phyloP scores from a whole-genome alignment of 352 stramenopile genomes.

The Aphanomyces stellatus region DNA sequence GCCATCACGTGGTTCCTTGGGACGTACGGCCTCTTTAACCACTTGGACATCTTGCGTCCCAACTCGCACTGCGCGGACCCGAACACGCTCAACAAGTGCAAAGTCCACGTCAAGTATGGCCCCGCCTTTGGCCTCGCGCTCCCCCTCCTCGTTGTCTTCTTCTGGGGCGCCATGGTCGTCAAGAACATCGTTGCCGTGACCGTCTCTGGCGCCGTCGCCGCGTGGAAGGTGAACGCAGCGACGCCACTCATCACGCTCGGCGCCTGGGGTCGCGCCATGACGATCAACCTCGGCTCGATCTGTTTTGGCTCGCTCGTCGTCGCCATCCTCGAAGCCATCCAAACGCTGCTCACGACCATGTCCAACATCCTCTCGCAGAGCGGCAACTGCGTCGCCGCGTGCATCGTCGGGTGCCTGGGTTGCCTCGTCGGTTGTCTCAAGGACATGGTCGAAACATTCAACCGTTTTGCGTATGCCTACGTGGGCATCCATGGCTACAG shows the following conservation, averaged over 20 bases:
- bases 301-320: slow-evolving; percentile 90
- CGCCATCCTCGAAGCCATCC: slow-evolving; percentile 78
- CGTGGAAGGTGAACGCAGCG: slow-evolving; percentile 81
- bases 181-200: slow-evolving; percentile 89
- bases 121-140: slow-evolving; percentile 62
- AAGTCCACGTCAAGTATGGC: slow-evolving; percentile 36
- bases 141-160: slow-evolving; percentile 88
- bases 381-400: slow-evolving; percentile 70
- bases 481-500: slow-evolving; percentile 82
- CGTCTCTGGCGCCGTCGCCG: slow-evolving; percentile 83
- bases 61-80: slow-evolving; percentile 31
- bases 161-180: slow-evolving; percentile 84
- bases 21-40: slow-evolving; percentile 72
- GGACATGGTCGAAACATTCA: slow-evolving; percentile 84
- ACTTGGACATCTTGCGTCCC: slow-evolving; percentile 47
- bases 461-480: slow-evolving; percentile 84
- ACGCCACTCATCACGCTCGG: slow-evolving; percentile 64
- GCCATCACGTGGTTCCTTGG: slow-evolving; percentile 77
- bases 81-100: slow-evolving; percentile 38
- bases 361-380: slow-evolving; percentile 45
- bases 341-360: slow-evolving; percentile 58
- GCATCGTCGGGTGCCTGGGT: slow-evolving; percentile 51
- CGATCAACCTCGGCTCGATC: slow-evolving; percentile 87
- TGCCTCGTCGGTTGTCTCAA: slow-evolving; percentile 81
- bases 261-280: slow-evolving; percentile 74